Evolutionary conservation across 2,329 filamentous ascomycete species (phyloP).

Genomic region (Cryphonectria parasitica): DNA sequence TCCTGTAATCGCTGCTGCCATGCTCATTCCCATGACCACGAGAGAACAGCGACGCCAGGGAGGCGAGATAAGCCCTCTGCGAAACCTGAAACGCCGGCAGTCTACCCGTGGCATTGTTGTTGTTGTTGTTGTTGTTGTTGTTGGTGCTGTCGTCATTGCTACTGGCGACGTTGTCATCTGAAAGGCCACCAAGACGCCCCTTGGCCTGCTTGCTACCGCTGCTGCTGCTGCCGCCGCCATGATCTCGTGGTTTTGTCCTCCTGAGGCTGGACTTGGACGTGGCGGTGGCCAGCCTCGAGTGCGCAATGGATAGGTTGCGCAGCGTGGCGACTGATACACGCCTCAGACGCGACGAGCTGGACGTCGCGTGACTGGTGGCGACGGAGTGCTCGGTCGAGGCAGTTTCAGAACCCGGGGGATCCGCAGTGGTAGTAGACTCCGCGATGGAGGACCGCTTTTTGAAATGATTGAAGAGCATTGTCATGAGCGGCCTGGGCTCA

Average conservation of each 20-base stretch:
- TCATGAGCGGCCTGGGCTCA: background rate
- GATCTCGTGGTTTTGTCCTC: background rate
- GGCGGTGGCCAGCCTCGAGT: conserved; percentile 12
- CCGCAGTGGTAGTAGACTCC: conserved; percentile 1
- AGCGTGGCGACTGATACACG: conserved; percentile 11
- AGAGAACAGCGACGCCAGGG: conserved; percentile 16
- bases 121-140: background rate
- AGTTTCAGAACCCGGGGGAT: background rate
- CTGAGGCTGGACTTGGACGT: conserved; percentile 1
- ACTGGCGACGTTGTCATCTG: background rate
- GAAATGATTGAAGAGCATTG: background rate
- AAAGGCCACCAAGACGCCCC: background rate
- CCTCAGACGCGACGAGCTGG: conserved; percentile 15
- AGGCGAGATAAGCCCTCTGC: conserved; percentile 21
- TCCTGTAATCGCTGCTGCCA: background rate
- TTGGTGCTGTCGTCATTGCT: background rate
- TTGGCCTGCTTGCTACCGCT: background rate
- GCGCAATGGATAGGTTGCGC: conserved; percentile 13
- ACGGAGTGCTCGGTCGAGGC: conserved; percentile 2
- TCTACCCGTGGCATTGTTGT: background rate
- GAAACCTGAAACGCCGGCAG: conserved; percentile 14
- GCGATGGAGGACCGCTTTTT: background rate
- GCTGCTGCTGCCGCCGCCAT: background rate
- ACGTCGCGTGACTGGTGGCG: background rate
- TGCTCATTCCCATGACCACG: conserved; percentile 7